Evolutionary conservation across 1,139 yeast genomes (phyloP), one percentile per base, ranked within the genome.

Genomic region (Pichia sp.): DNA sequence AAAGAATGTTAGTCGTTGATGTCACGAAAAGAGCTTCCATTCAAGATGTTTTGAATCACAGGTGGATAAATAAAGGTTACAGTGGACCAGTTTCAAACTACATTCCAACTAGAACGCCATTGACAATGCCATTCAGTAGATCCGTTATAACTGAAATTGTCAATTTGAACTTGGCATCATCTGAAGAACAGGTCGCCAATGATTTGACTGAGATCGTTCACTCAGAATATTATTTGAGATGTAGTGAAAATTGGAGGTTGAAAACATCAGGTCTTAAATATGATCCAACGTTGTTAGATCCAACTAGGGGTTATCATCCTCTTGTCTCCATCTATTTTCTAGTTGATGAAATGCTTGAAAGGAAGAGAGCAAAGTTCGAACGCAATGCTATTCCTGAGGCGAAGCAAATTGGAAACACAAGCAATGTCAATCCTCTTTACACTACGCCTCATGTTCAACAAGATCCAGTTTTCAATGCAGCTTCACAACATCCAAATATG

Each of bases 1-100:
- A 88, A 3, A 72, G 88, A 49, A 91, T 93, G 96, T 69, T 93
- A 41, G 95, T 87, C 27, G 96, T 91, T 6, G 86, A 86, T 52
- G 94, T 96, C 6, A 52, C 64, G 4, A 77, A 77, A 44, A 75
- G 99, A 53, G 96, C 96, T 1, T 61, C 82, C 0, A 66, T 93
- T 43, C 67, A 70, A 39, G 96, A 87, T 53, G 85, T 91, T 7
- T 70, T 83, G 48, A 69, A 73, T 42, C 98, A 91, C 51, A 96
- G 96, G 3, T 91, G 99, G 99, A 82, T 93, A 86, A 72, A 70
- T 42, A 79, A 80, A 55, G 96, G 96, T 14, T 87, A 75, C 54
- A 96, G 87, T 41, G 73, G 72, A 31, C 72, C 80, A 0, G 79
- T 85, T 3, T 72, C 78, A 6, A 77, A 78, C 33, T 81, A 78